A percentile compares a stretch with the other conserved stretches of the same genome.
These are phyloP conservation scores for Chaetoceros muelleri DNA, from an alignment of 108 stramenopile species.

Conservation along the genomic window DNA sequence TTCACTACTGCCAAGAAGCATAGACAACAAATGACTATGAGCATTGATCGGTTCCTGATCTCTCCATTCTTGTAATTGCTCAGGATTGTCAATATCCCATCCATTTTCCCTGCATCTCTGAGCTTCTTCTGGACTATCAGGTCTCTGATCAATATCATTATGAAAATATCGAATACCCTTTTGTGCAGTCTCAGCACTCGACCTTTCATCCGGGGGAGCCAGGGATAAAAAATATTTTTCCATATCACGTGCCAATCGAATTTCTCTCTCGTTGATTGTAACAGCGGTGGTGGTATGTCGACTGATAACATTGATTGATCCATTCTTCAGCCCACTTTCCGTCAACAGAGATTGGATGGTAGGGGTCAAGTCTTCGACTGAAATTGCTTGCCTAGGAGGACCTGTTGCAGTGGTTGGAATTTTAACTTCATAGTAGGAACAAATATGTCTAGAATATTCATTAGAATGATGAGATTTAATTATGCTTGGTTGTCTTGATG, in stretches of 20 bases:
- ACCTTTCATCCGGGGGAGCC: slow-evolving; percentile 75
- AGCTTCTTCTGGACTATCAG: slow-evolving; percentile 66
- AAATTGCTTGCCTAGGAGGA: slow-evolving; percentile 57
- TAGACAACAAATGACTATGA: slow-evolving; percentile 73
- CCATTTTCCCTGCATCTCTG: slow-evolving; percentile 76
- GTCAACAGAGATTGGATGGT: slow-evolving; percentile 28
- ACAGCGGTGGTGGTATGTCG: slow-evolving; percentile 82
- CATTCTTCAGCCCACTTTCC: slow-evolving; percentile 48
- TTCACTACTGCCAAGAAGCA: slow-evolving; percentile 70
- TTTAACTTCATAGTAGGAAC: slow-evolving; percentile 37
- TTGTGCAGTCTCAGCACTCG: slow-evolving; percentile 10
- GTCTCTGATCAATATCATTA: slow-evolving; percentile 78
- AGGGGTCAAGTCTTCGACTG: slow-evolving; percentile 78
- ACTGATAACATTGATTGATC: slow-evolving; percentile 54
- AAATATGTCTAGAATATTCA: slow-evolving; percentile 18
- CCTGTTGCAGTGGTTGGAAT: slow-evolving; percentile 26
- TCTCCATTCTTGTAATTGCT: slow-evolving; percentile 53
- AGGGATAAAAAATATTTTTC: slow-evolving; percentile 39
- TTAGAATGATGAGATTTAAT: background rate
- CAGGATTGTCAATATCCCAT: slow-evolving; percentile 72
- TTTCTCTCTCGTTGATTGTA: slow-evolving; percentile 79
- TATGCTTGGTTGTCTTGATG: background rate
- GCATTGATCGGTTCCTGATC: slow-evolving; percentile 88
- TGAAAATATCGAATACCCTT: slow-evolving; percentile 52
- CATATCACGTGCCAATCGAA: slow-evolving; percentile 62